Base-by-base conservation (phyloP, 495 filamentous ascomycete species). In the Hypomontagnella submonticulosa region DNA sequence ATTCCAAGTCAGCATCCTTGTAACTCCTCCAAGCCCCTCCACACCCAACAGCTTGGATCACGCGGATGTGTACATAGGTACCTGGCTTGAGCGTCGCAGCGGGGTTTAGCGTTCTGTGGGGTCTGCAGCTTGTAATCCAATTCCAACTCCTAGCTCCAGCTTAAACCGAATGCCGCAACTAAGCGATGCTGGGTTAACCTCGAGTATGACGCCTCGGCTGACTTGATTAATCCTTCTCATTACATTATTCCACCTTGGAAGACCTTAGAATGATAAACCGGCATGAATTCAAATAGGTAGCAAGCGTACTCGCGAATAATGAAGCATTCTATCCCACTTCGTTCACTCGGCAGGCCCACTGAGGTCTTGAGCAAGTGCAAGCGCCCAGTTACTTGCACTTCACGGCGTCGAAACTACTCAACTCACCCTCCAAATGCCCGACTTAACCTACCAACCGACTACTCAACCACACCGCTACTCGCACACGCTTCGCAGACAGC, bases 371-470 rank as follows among this genome's bases (percentile, higher is more conserved):
- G 30, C 20, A 60, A 44, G 57, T 60, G 32, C 32, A 44, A 32
- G 10, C 60, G 42, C 2, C 49, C 55, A 10, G 38, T 41, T 34
- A 15, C 15, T 5, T 56, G 50, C 15, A 34, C 30, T 34, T 60
- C 38, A 30, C 60, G 13, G 20, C 36, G 52, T 57, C 56, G 48
- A 67, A 54, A 32, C 37, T 82, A 83, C 71, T 83, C 81, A 37
- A 82, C 81, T 27, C 80, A 81, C 40, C 80, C 79, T 15, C 78
- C 81, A n/a, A 79, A 81, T 19, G 82, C 84, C 27, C 77, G 77
- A 60, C 85, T 98, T 40, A 99, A 99, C 76, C 70, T 91, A 33
- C 93, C 93, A 12, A 90, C 90, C 68, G 93, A 99, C 79, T 98
- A 92, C 80, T 87, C 90, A 53, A 86, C 87, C 4, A 93, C 91